Evolutionary conservation across 75 land plant species (phyloP).

Genomic region (Adiantum capillusveneris): DNA sequence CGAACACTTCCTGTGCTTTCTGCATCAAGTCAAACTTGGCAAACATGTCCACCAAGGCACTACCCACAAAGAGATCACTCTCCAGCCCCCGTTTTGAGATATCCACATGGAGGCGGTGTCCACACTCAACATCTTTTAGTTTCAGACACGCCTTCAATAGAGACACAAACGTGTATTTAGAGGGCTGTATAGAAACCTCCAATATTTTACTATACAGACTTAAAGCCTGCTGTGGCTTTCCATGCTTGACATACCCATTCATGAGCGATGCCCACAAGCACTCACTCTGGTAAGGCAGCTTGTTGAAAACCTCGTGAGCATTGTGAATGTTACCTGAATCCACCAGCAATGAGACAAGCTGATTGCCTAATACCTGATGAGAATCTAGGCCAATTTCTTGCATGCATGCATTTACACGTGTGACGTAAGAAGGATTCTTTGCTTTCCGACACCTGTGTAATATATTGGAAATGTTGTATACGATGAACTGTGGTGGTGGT

Average conservation of each 20-base stretch:
- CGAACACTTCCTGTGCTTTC: conserved; percentile 14
- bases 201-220: conserved; percentile 13
- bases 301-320: conserved; percentile 18
- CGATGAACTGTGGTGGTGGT: too few relatives aligned
- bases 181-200: conserved; percentile 23
- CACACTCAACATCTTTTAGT: conserved; percentile 13
- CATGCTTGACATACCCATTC: conserved; percentile 17
- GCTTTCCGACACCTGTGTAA: not conserved
- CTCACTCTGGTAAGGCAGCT: conserved; percentile 9
- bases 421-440: conserved; percentile 6
- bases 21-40: conserved; percentile 7
- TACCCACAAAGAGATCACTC: conserved; percentile 8
- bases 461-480: too few relatives aligned
- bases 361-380: conserved; percentile 17
- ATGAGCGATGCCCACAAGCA: conserved; percentile 39
- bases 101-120: conserved; percentile 26
- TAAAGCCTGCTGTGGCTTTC: conserved; percentile 10
- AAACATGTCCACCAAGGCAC: conserved; percentile 8
- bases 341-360: conserved; percentile 31
- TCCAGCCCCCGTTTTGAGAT: conserved; percentile 26
- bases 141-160: conserved; percentile 23
- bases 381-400: conserved; percentile 22
- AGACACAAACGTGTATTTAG: conserved; percentile 20
- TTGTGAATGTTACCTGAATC: conserved; percentile 23
- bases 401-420: conserved; percentile 26